These are phyloP conservation scores for Rhodotorula paludigena DNA, from an alignment of 768 basidiomycete species.

Conservation along the genomic window DNA sequence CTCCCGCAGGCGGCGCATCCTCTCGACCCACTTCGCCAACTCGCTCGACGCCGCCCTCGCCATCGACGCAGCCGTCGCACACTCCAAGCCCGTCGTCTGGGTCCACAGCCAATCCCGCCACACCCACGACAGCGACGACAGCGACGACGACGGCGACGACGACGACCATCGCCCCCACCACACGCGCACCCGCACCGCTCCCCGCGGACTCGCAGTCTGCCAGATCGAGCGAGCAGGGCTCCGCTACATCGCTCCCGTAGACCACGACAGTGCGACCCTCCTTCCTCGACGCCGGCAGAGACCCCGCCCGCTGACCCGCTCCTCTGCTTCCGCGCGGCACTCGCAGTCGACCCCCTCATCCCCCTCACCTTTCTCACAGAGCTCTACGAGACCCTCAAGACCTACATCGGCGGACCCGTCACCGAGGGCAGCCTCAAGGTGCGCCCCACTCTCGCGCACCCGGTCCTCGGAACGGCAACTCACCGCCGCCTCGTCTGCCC, in stretches of 20 bases:
- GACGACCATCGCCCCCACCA: background rate
- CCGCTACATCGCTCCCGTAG: constrained; percentile 21
- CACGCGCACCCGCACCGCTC: background rate
- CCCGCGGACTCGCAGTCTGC: constrained; percentile 18
- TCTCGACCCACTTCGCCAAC: constrained; percentile 29
- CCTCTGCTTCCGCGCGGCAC: background rate
- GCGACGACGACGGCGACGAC: constrained; percentile 5
- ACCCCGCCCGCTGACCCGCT: too few relatives aligned
- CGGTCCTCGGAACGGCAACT: too few relatives aligned
- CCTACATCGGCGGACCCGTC: constrained; percentile 29
- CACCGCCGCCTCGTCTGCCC: background rate
- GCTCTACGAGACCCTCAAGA: constrained; percentile 23
- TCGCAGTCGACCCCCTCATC: constrained; percentile 31
- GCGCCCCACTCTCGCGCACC: background rate
- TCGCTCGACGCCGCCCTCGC: constrained; percentile 18
- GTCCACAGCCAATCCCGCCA: background rate
- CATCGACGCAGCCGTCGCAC: constrained; percentile 25
- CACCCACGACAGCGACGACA: background rate
- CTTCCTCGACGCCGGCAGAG: too few relatives aligned
- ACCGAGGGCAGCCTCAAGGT: constrained; percentile 36
- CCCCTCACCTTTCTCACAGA: constrained; percentile 33
- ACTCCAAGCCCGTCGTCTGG: constrained; percentile 5
- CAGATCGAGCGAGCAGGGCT: constrained; percentile 10
- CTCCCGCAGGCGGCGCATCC: constrained; percentile 19
- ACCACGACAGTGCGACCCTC: constrained; percentile 11